Base-by-base conservation (phyloP, 345 rosid species). In the Aquilaria malaccensis region DNA sequence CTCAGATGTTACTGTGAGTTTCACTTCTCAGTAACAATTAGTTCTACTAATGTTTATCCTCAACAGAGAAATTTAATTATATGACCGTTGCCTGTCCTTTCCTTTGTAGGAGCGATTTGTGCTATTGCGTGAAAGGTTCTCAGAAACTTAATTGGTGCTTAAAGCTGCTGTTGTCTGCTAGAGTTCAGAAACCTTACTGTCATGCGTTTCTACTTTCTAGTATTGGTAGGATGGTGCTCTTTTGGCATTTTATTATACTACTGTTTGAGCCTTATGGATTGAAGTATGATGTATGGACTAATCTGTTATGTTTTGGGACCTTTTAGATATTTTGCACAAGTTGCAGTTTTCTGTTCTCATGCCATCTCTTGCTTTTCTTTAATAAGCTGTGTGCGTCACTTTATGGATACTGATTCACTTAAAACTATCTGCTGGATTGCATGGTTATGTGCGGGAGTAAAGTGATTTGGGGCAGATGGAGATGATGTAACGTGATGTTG, bases 401-500 rank as follows among this genome's bases (percentile, higher is more conserved):
- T 32, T 54, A 45, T 31, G 55, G 57, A 51, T 55, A 61, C 77
- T 59, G 52, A 70, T 80, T 77, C 64, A 75, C 68, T 63, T 66
- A 63, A 73, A 57, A 71, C 79, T 45, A 69, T 80, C 68, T 74
- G 67, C 69, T 81, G 76, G 69, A 66, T 81, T 86, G 77, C 84
- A 79, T 86, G 84, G 94, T 77, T 74, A 48, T 61, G 87, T 71
- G 72, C 85, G 76, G 67, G 89, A 74, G 80, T 74, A 82, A 72
- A 71, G 65, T 77, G 71, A 64, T 63, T 33, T 78, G 70, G 75
- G 72, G 81, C 80, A 66, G 85, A 79, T 79, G 78, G 80, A 55
- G 75, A 64, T 74, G 73, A 62, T 81, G 85, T 78, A 74, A 54
- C 22, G 22, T 22, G 22, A 22, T 22, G 22, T 22, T 22, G 22